Evolutionary conservation across 2,329 filamentous ascomycete genomes (phyloP), one percentile per base, ranked within the genome.

Genomic region (Coniochaeta sp.): DNA sequence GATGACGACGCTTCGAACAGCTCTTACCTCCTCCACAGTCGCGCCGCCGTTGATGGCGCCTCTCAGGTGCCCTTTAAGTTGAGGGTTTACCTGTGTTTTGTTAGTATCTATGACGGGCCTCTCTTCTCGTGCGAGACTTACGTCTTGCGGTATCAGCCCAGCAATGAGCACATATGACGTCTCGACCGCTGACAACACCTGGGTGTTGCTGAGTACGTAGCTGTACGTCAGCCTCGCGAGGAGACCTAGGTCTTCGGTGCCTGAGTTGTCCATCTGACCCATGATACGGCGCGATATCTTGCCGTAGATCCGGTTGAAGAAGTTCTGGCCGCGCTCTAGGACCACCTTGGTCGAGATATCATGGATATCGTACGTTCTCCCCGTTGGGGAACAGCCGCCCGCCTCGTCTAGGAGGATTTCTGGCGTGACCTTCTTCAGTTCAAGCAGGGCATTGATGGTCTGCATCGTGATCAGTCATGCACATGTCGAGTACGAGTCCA

Each of bases 151-250:
- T 59, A 83, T 76, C 56, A 83, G 62, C 4, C 74, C 78, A 3
- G 80, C 77, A 47, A 82, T 75, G 57, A 82, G 68, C n/a, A 80
- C 75, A 63, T 77, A 80, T 30, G 79, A 81, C 3, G 76, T 83
- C 66, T 83, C 80, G 14, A 70, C 70, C 3, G 73, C 65, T 12
- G 70, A 75, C n/a, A 82, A 67, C 14, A 83, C 71, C 26, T 64
- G 73, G 10, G 72, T 74, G 63, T 81, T 80, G 68, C 77, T 80
- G 40, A 82, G 67, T 9, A 82, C 66, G 62, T 80, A 76, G 6
- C 77, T 77, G 64, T 83, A 83, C 63, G 79, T 72, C 55, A 83
- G 69, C 16, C 77, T 71, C 1, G 78, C 79, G 2, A 74, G 72
- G 56, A 80, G 66, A 1, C 78, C 79, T 4, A 83, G 69, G 64